Evolutionary conservation across 208 protist species (phyloP).

Genomic region (Herpetomonas samuelpessoai): DNA sequence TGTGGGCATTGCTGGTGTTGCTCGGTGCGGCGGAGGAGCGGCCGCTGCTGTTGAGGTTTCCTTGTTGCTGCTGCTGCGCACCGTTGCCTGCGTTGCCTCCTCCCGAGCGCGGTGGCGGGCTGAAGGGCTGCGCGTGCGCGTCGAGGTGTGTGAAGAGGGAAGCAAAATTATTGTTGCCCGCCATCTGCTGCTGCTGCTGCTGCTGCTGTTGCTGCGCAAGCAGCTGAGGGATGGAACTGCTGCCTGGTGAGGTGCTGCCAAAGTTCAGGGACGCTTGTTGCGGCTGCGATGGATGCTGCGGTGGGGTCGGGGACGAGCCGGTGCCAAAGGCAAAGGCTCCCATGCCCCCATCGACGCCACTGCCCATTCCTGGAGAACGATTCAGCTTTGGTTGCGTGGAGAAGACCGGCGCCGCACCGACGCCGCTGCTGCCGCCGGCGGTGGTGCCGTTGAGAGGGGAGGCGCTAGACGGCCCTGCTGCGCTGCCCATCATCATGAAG

Average conservation of each 20-base stretch:
- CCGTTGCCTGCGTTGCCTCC: not conserved
- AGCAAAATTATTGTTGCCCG: not conserved
- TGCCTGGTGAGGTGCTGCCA: not conserved
- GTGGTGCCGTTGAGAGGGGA: constrained; percentile 13
- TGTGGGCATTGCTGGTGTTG: not conserved
- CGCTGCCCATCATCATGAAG: constrained; percentile 2
- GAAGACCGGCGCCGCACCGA: constrained; percentile 26
- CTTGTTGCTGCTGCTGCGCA: too few species aligned
- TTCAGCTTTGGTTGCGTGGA: constrained; percentile 33
- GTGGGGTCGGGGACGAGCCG: constrained; percentile 3
- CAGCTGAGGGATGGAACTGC: constrained; percentile 2
- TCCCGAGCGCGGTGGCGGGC: constrained; percentile 22
- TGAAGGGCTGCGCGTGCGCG: constrained; percentile 55
- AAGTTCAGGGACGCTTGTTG: constrained; percentile 1
- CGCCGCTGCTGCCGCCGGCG: constrained; percentile 2
- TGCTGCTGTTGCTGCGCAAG: constrained; percentile 3
- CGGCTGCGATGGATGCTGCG: constrained; percentile 4
- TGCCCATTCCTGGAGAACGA: constrained; percentile 1
- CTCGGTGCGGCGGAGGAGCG: not conserved
- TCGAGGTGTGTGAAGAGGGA: constrained; percentile 36
- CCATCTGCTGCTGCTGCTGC: constrained; percentile 2
- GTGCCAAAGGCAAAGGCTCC: not conserved
- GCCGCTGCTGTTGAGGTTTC: not conserved
- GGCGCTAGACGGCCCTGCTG: constrained; percentile 19
- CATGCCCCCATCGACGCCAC: constrained; percentile 7